These are phyloP conservation scores for Kluyveromyces siamensis DNA, from an alignment of 805 yeast genomes.

Conservation along the genomic window DNA sequence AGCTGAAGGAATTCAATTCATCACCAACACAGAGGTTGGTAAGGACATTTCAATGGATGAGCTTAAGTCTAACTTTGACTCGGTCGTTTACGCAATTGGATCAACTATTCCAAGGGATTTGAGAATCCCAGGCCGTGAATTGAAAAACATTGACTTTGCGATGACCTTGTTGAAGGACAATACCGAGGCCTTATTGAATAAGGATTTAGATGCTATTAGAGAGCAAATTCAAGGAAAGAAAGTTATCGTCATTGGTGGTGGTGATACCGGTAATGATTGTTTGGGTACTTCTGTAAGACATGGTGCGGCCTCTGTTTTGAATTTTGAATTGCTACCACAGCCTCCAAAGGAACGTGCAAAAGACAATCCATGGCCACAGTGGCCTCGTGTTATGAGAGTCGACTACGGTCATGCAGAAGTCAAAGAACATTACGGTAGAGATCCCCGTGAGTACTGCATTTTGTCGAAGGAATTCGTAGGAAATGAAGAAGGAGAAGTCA, in stretches of 20 bases:
- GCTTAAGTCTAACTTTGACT: conserved; percentile 58
- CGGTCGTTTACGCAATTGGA: conserved; percentile 87
- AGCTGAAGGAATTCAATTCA: conserved; percentile 81
- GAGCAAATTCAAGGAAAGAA: conserved; percentile 70
- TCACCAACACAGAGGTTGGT: conserved; percentile 73
- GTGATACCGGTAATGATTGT: conserved; percentile 99
- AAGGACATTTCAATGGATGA: conserved; percentile 69
- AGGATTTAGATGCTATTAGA: conserved; percentile 68
- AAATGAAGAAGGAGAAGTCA: conserved; percentile 90
- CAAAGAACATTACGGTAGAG: conserved; percentile 87
- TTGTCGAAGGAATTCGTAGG: conserved; percentile 92
- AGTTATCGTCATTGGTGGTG: conserved; percentile 97
- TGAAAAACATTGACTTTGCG: conserved; percentile 86
- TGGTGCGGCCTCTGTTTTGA: conserved; percentile 88
- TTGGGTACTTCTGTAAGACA: conserved; percentile 95
- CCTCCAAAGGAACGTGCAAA: conserved; percentile 81
- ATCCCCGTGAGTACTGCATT: conserved; percentile 94
- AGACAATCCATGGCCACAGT: conserved; percentile 99
- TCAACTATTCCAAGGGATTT: conserved; percentile 95
- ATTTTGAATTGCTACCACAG: conserved; percentile 89
- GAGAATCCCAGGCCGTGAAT: conserved; percentile 86
- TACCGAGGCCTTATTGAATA: conserved; percentile 81
- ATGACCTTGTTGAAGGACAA: conserved; percentile 85
- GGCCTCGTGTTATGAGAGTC: conserved; percentile 97
- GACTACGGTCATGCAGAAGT: conserved; percentile 98